A percentile compares a stretch with the other conserved stretches of the same genome.
phyloP scores from a whole-genome alignment of 331 rosid species.

The Quercus lobata region DNA sequence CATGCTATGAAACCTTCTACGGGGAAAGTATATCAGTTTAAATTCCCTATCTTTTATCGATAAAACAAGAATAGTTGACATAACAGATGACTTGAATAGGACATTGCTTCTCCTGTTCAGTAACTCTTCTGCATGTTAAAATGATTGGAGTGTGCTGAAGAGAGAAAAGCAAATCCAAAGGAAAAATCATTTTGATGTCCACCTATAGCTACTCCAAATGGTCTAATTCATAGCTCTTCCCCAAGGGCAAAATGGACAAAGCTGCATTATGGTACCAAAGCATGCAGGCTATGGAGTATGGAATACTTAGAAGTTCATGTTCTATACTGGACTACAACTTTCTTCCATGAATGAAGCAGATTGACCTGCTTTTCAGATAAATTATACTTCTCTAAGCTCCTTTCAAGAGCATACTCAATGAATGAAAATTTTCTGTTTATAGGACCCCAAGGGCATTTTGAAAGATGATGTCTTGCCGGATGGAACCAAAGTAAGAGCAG shows the following conservation, averaged over 20 bases:
- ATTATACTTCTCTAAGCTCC: not conserved
- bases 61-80: not conserved
- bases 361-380: too few relatives aligned
- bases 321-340: too few relatives aligned
- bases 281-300: too few relatives aligned
- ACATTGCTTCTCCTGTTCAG: too few relatives aligned
- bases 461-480: conserved; percentile 81
- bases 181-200: not conserved
- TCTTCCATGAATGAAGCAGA: too few relatives aligned
- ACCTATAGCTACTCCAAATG: not conserved
- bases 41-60: not conserved
- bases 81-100: too few relatives aligned
- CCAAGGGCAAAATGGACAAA: too few relatives aligned
- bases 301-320: too few relatives aligned
- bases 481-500: conserved; percentile 86
- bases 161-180: too few relatives aligned
- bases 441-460: conserved; percentile 87
- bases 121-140: too few relatives aligned
- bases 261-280: too few relatives aligned
- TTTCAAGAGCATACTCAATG: not conserved
- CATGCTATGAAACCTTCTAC: not conserved
- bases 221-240: not conserved
- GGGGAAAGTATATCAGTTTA: not conserved
- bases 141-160: too few relatives aligned
- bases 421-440: conserved; percentile 1